phyloP scores from a whole-genome alignment of 2,329 filamentous ascomycete species.

The Monosporascus sp. region DNA sequence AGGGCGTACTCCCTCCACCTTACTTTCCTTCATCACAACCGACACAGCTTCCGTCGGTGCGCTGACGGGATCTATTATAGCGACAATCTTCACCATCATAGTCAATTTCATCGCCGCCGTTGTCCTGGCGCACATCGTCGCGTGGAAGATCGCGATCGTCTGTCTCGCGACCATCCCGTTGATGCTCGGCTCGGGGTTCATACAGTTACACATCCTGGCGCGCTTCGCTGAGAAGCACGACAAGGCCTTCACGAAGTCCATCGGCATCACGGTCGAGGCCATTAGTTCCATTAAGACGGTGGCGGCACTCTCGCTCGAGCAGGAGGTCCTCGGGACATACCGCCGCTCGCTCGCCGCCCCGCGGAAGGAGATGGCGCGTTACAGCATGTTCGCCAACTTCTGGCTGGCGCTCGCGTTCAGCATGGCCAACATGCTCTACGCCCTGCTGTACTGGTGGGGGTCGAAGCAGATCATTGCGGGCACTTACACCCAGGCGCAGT shows the following conservation, averaged over 20 bases:
- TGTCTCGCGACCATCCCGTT: conserved; percentile 65
- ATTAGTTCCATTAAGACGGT: conserved; percentile 62
- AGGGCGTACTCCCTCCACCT: conserved; percentile 53
- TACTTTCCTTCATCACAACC: conserved; percentile 65
- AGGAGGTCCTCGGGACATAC: conserved; percentile 49
- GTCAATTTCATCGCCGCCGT: conserved; percentile 66
- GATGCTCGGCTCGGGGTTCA: conserved; percentile 62
- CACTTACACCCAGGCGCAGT: conserved; percentile 60
- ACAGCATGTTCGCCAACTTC: conserved; percentile 48
- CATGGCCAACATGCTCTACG: conserved; percentile 64
- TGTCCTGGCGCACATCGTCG: conserved; percentile 64
- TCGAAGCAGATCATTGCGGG: conserved; percentile 64
- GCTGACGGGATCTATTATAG: conserved; percentile 66
- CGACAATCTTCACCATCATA: conserved; percentile 62
- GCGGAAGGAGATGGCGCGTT: conserved; percentile 49
- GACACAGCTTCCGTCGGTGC: conserved; percentile 64
- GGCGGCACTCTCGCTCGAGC: conserved; percentile 49
- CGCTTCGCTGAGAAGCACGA: conserved; percentile 60
- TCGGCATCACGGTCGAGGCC: conserved; percentile 62
- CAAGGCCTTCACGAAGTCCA: conserved; percentile 58
- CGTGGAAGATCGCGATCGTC: conserved; percentile 73
- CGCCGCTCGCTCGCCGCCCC: conserved; percentile 44
- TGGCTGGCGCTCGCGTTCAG: conserved; percentile 58
- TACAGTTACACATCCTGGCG: conserved; percentile 60
- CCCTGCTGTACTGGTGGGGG: conserved; percentile 78